Percentiles rank a stretch among this genome's conserved stretches.
Evolutionary conservation across 177 flowering plant species (phyloP).

Genomic region (Tripterygium wilfordii): DNA sequence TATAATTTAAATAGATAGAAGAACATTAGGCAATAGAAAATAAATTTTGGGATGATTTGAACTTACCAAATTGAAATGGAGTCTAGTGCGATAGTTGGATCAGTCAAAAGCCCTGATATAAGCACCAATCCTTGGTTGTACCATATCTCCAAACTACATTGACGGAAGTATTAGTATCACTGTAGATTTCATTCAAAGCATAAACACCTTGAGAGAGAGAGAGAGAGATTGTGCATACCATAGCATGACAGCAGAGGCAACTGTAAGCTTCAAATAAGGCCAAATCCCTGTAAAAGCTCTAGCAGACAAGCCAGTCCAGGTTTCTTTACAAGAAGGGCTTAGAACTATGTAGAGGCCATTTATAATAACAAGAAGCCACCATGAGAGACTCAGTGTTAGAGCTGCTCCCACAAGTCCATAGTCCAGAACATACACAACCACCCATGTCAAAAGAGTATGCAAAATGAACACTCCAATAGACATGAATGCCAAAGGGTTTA

Average conservation of each 20-base stretch:
- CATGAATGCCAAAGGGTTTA: conserved; percentile 70
- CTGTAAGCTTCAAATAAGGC: conserved; percentile 71
- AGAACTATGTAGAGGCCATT: conserved; percentile 42
- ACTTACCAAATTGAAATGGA: conserved; percentile 70
- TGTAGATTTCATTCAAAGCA: neutral
- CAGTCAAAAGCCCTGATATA: conserved; percentile 61
- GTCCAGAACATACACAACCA: conserved; percentile 40
- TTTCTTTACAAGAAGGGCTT: conserved; percentile 56
- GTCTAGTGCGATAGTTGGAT: conserved; percentile 62
- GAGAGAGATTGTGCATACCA: conserved; percentile 30
- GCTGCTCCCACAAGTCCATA: conserved; percentile 72
- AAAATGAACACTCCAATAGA: conserved; percentile 52
- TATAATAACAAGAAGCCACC: conserved; percentile 56
- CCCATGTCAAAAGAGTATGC: conserved; percentile 48
- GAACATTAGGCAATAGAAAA: too few relatives aligned
- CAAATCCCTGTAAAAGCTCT: conserved; percentile 62
- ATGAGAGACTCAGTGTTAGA: conserved; percentile 57
- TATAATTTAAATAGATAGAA: neutral
- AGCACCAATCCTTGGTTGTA: conserved; percentile 67
- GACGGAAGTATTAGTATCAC: neutral
- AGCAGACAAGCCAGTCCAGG: conserved; percentile 65
- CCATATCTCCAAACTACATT: conserved; percentile 77
- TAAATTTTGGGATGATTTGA: too few relatives aligned
- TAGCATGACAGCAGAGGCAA: conserved; percentile 72
- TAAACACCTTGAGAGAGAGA: neutral